Base-by-base conservation (phyloP, 1,284 basidiomycete genomes). In the Clitocybe nebularis region DNA sequence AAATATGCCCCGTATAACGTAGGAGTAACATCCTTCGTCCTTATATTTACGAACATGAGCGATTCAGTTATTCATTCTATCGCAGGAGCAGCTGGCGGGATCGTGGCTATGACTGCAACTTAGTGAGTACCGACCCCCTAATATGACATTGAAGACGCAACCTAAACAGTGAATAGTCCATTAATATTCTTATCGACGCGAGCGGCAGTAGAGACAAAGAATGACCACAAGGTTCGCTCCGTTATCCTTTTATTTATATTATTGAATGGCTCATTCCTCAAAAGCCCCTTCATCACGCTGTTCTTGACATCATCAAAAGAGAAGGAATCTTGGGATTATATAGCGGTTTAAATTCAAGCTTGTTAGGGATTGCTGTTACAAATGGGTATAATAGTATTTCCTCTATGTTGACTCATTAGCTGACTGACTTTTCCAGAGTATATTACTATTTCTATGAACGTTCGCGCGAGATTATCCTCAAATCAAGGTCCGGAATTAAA, bases 141-240 rank as follows among this genome's bases (percentile, higher is more conserved):
- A n/a, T n/a, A n/a, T n/a, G n/a, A n/a, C n/a, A n/a, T n/a, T n/a
- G n/a, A n/a, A n/a, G n/a, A n/a, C n/a, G n/a, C n/a, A n/a, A n/a
- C n/a, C n/a, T n/a, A n/a, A n/a, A n/a, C n/a, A 41, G 22, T 26
- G 47, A 36, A 44, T 35, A 94, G 90, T 60, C 95, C 95, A 5
- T 75, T 99, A 23, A 84, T 97, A 50, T 89, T 93, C 60, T 72
- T 98, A 24, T 94, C 91, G 3, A 98, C 93, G 1, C 81, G 94
- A 36, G 92, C 93, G 1, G 94, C 94, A 5, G 92, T 98, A 5
- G 85, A 93, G 55, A 85, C 85, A 1, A 89, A 84, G 68, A 86
- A 79, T 48, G 75, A 87, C 46, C 69, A 77, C 45, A 89, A 91
- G 75, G 64, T 59, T 16, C n/a, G n/a, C n/a, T n/a, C n/a, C n/a